Evolutionary conservation across 2,329 filamentous ascomycete species (phyloP).

Genomic region (Arthrinium phaeospermum): DNA sequence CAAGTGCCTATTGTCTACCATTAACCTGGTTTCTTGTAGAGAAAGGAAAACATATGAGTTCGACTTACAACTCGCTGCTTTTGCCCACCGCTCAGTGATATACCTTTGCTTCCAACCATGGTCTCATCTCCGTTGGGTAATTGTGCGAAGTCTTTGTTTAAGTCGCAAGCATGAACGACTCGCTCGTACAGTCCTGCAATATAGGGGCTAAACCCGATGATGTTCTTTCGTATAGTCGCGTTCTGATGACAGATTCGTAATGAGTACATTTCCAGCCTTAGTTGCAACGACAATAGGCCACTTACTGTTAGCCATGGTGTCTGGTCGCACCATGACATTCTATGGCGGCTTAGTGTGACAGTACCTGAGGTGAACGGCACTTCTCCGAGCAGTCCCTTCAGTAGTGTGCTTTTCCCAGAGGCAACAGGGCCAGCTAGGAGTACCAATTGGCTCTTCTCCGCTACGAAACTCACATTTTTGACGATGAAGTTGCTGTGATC

Average conservation of each 20-base stretch:
- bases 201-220: conserved; percentile 35
- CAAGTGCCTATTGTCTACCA: conserved; percentile 9
- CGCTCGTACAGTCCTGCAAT: conserved; percentile 39
- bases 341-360: neutral
- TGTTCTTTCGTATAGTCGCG: conserved; percentile 40
- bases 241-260: conserved; percentile 30
- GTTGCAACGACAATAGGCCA: neutral
- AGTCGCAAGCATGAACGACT: conserved; percentile 42
- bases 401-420: conserved; percentile 21
- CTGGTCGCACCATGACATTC: conserved; percentile 23
- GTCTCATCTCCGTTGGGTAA: conserved; percentile 42
- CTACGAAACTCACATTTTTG: conserved; percentile 34
- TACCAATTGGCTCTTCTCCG: conserved; percentile 37
- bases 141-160: conserved; percentile 36
- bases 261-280: neutral
- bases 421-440: conserved; percentile 35
- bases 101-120: conserved; percentile 42
- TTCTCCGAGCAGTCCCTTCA: conserved; percentile 22
- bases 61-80: conserved; percentile 36
- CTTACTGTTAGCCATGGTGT: conserved; percentile 22
- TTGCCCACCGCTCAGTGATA: conserved; percentile 46
- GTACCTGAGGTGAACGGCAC: conserved; percentile 14
- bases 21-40: neutral
- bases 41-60: neutral
- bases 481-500: conserved; percentile 29